Base-by-base conservation (phyloP, 2,329 filamentous ascomycete species). In the Cladosporium sp. region DNA sequence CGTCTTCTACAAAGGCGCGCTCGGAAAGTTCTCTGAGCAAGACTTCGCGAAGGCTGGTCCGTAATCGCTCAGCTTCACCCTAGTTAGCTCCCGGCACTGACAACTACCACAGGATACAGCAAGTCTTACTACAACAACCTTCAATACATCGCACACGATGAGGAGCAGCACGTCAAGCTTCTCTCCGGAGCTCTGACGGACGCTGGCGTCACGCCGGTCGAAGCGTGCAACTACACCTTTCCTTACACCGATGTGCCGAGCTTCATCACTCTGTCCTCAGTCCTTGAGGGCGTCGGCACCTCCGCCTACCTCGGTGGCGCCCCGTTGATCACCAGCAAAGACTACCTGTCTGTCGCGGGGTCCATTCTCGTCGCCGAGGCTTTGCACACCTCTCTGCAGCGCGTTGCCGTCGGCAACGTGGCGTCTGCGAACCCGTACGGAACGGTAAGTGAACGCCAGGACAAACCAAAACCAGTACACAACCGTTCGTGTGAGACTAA, bases 351-450 rank as follows among this genome's bases (percentile, higher is more conserved):
- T 1, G 76, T 74, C 6, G 82, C 82, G 1, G 82, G 77, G 33
- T 77, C 77, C 48, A 80, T 86, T 59, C 71, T 86, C 19, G 78
- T 78, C 27, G 76, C 83, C 49, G 82, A 85, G 59, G 77, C 83
- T 19, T 76, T 82, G 7, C 82, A 86, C 69, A 77, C 77, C 3
- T 71, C 83, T 4, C 69, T 84, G 55, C 60, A 56, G 46, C 79
- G 83, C 46, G 65, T 69, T 25, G 68, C 69, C 3, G 65, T 77
- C n/a, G 65, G 69, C 42, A 62, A 79, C 58, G 64, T 66, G 4
- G 79, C 82, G 2, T 80, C 79, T 58, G 69, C 82, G 0, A 73
- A 80, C 58, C 68, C 82, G 7, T 84, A 82, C 58, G 81, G 84
- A 55, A 73, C 76, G 20, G 39, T 50, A 33, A 43, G 41, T 42